A percentile compares a stretch with the other conserved stretches of the same genome.
phyloP scores from a whole-genome alignment of 2,329 filamentous ascomycete species.

The Hypoxylon sp. region DNA sequence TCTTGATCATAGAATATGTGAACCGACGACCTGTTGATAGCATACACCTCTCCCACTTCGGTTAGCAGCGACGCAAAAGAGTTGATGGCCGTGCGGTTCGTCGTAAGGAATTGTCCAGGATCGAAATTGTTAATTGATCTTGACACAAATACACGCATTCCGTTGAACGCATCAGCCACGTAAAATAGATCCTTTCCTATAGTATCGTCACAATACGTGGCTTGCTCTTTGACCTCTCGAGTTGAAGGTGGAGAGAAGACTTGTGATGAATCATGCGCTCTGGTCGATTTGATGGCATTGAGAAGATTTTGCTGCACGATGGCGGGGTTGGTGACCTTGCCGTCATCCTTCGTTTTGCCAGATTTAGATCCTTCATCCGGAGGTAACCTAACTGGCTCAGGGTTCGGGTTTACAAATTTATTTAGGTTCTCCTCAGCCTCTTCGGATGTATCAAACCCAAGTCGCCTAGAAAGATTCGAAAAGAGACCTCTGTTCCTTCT shows the following conservation, averaged over 20 bases:
- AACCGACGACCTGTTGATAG: conserved; percentile 71
- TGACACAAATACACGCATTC: conserved; percentile 77
- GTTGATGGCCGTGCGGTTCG: conserved; percentile 70
- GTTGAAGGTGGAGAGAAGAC: conserved; percentile 79
- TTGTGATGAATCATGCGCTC: conserved; percentile 75
- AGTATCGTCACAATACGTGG: conserved; percentile 84
- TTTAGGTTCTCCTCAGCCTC: conserved; percentile 55
- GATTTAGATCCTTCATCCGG: conserved; percentile 33
- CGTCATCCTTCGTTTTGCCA: conserved; percentile 48
- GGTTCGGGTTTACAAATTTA: conserved; percentile 53
- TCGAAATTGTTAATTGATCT: conserved; percentile 58
- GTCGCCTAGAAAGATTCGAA: conserved; percentile 70
- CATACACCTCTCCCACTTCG: conserved; percentile 77
- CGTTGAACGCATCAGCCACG: conserved; percentile 73
- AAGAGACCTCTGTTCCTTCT: conserved; percentile 67
- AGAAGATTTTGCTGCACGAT: conserved; percentile 75
- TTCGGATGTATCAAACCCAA: conserved; percentile 69
- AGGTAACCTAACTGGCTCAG: conserved; percentile 33
- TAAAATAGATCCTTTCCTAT: conserved; percentile 77
- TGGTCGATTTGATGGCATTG: conserved; percentile 80
- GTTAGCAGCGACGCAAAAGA: conserved; percentile 74
- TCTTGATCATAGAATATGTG: conserved; percentile 88
- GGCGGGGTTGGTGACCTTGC: conserved; percentile 66
- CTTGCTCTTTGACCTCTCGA: conserved; percentile 79
- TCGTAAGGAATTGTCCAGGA: conserved; percentile 65